Base-by-base conservation (phyloP, 78 protist genomes). In the Pigoraptor vietnamica region DNA sequence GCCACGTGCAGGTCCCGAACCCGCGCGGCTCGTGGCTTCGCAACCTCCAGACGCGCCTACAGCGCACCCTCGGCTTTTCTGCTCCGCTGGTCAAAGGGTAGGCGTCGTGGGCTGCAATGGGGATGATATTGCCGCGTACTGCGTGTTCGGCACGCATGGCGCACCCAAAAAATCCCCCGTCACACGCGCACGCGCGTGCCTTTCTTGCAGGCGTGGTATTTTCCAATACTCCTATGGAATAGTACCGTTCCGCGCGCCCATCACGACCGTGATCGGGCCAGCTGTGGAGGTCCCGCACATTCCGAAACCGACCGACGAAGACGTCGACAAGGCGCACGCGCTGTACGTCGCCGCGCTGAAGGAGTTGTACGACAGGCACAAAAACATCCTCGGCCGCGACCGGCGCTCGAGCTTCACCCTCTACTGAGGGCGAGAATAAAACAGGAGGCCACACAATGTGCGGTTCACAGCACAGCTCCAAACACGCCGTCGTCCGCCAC, bases 171-270 rank as follows among this genome's bases (percentile, higher is more conserved):
- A n/a, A n/a, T n/a, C n/a, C n/a, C n/a, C n/a, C n/a, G n/a, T n/a
- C n/a, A n/a, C n/a, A n/a, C n/a, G n/a, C n/a, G n/a, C n/a, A n/a
- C n/a, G n/a, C n/a, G n/a, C n/a, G n/a, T n/a, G n/a, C n/a, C n/a
- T n/a, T n/a, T n/a, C n/a, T 24, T 40, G 25, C 29, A 90, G 93
- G 40, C 88, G 93, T n/a, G 93, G 93, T 2, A 67, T 91, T 24
- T 91, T 91, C 86, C 32, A 91, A 37, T 91, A 91, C 55, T 23
- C 24, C 33, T 91, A 23, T 23, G 93, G 93, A 2, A 24, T 91
- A 9, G 37, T 91, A 67, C 93, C 93, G 48, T 35, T 24, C 86
- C 81, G 93, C 10, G 36, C 34, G 35, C 93, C 93, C 33, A 40
- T 91, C 29, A 23, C 25, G 25, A 82, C 56, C 24, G 89, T 91